A percentile compares a stretch with the other conserved stretches of the same genome.
phyloP scores from a whole-genome alignment of 768 basidiomycete genomes.

The Leucosporidium scottii region DNA sequence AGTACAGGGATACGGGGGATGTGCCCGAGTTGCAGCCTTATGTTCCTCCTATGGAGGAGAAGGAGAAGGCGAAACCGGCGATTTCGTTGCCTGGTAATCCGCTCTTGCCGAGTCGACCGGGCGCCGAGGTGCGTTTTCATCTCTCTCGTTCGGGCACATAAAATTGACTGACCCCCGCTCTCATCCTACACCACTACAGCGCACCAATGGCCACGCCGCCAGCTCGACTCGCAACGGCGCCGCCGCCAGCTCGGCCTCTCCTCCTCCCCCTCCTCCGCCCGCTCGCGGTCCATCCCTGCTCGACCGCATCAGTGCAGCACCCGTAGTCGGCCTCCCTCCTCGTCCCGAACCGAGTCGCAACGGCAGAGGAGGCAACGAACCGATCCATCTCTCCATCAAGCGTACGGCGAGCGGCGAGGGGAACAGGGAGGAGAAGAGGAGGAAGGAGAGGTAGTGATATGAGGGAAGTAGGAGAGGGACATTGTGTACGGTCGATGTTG shows the following conservation, averaged over 20 bases:
- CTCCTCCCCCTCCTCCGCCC: not conserved
- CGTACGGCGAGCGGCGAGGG: not conserved
- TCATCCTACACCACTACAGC: too few species aligned
- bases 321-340: not conserved
- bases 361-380: not conserved
- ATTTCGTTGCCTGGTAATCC: too few species aligned
- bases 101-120: too few species aligned
- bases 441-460: not conserved
- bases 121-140: too few species aligned
- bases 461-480: too few species aligned
- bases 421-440: not conserved
- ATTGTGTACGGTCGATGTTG: not conserved
- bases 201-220: too few species aligned
- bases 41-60: too few species aligned
- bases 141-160: too few species aligned
- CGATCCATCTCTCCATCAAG: not conserved
- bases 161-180: too few species aligned
- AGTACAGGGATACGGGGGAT: not conserved
- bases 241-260: not conserved
- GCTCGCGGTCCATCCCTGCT: not conserved
- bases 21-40: not conserved
- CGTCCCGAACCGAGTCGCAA: not conserved
- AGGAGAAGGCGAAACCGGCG: too few species aligned
- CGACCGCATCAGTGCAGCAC: not conserved
- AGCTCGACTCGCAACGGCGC: too few species aligned